phyloP scores from a whole-genome alignment of 805 yeast species.

The Kodamaea hsintzibuensis region DNA sequence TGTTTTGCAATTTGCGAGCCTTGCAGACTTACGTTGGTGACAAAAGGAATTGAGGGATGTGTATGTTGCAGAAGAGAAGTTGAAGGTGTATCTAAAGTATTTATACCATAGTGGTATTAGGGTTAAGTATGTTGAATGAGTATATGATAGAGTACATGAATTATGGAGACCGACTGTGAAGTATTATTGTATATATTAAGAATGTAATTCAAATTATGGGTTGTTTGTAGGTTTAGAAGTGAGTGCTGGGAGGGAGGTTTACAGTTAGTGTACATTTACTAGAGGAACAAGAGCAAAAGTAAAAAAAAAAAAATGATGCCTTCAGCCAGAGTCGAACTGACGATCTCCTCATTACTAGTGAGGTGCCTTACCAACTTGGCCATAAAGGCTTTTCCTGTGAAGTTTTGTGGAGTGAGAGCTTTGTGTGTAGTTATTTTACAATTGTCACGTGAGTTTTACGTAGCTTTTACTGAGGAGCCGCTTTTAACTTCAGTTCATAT shows the following conservation, averaged over 20 bases:
- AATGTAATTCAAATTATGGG: too few species aligned
- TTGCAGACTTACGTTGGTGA: constrained; percentile 72
- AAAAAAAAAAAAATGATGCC: neutral
- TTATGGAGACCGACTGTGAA: neutral
- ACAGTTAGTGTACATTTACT: too few species aligned
- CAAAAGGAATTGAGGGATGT: constrained; percentile 74
- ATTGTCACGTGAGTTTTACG: too few species aligned
- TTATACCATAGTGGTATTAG: constrained; percentile 43
- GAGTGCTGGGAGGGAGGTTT: too few species aligned
- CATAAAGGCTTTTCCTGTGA: neutral
- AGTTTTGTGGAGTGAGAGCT: neutral
- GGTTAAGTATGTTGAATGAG: too few species aligned
- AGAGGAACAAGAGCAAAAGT: too few species aligned
- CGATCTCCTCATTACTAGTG: constrained; percentile 6
- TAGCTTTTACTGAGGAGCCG: too few species aligned
- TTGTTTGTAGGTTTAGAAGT: neutral
- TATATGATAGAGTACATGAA: too few species aligned
- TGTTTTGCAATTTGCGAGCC: constrained; percentile 87
- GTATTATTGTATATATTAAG: too few species aligned
- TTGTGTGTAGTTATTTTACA: neutral
- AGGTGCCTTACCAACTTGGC: constrained; percentile 6
- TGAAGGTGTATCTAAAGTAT: constrained; percentile 62
- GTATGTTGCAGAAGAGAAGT: constrained; percentile 82
- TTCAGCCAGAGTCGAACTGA: constrained; percentile 6
- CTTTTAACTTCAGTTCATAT: too few species aligned